Base-by-base conservation (phyloP, 495 filamentous ascomycete species). In the Clohesyomyces aquaticus region DNA sequence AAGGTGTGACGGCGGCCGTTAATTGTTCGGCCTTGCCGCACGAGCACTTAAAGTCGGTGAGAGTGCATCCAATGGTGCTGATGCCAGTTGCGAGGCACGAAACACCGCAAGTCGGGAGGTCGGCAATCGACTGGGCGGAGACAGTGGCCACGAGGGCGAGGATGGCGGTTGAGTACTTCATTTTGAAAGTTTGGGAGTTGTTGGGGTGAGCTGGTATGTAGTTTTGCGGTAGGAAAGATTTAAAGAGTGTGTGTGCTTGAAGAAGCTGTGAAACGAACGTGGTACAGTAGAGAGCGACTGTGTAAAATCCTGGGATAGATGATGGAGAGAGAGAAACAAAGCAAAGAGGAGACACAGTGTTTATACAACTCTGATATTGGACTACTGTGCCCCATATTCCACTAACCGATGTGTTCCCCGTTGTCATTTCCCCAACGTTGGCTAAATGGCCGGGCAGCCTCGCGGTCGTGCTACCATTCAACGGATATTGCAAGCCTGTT, bases 121-220 rank as follows among this genome's bases (percentile, higher is more conserved):
- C 58, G 3, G 23, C 19, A 29, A 52, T 52, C 19, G 32, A 42
- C 16, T 54, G 49, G n/a, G 58, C 47, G 32, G 32, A 16, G 11
- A 35, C 45, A 14, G 42, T 14, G 22, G 58, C 35, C 18, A 32
- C 29, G 32, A 61, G 48, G 19, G 49, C 48, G 14, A 52, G 29
- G 47, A 54, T 9, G 35, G 38, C 10, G 22, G 49, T 10, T 10
- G 49, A 43, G 49, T 52, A 61, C 58, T 61, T 52, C 58, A 61
- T 61, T n/a, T 28, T 54, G 42, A 47, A 23, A 23, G 28, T 22
- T 41, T 41, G 43, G 25, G 49, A 3, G 18, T 11, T 4, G 46
- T 29, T 9, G 26, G 26, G 25, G 8, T 50, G 14, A 38, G 32
- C 14, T 6, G 6, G 32, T 38, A 38, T 38, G 32, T 6, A 14